Conservation (phyloP, 768 basidiomycete species). For the Suillus subaureus region DNA sequence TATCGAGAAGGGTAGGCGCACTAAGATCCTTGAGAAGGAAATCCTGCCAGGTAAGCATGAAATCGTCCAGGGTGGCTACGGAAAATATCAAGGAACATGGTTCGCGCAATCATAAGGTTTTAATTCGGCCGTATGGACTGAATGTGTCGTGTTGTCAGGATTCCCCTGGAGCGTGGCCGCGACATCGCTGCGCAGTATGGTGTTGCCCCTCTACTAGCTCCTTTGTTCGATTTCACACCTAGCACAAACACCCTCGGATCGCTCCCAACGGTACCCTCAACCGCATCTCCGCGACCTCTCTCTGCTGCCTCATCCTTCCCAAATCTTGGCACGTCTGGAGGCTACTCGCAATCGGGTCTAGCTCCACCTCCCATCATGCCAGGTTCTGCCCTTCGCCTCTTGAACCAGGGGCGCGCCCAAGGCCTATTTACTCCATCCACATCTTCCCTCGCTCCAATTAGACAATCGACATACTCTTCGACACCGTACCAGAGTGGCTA, state of each 20-base stretch:
- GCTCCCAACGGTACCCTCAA: slow-evolving; percentile 54
- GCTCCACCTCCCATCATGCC: slow-evolving; percentile 88
- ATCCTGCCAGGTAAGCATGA: slow-evolving; percentile 94
- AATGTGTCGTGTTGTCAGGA: slow-evolving; percentile 55
- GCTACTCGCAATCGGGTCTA: slow-evolving; percentile 57
- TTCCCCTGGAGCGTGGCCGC: slow-evolving; percentile 91
- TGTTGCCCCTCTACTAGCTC: slow-evolving; percentile 83
- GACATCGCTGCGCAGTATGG: slow-evolving; percentile 93
- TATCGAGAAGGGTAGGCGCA: slow-evolving; percentile 93
- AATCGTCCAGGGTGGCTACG: slow-evolving; percentile 98
- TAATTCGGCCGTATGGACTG: slow-evolving; percentile 3
- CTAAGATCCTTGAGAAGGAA: slow-evolving; percentile 97
- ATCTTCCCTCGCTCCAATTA: slow-evolving; percentile 50
- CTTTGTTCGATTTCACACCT: slow-evolving; percentile 93
- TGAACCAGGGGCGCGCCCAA: slow-evolving; percentile 85
- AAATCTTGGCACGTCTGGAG: slow-evolving; percentile 42
- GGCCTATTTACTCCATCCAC: slow-evolving; percentile 87
- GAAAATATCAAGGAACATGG: slow-evolving; percentile 99
- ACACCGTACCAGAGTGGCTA: slow-evolving; percentile 49
- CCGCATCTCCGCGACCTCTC: slow-evolving; percentile 60
- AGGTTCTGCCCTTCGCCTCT: slow-evolving; percentile 79
- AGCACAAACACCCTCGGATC: slow-evolving; percentile 69
- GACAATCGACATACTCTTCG: slow-evolving; percentile 56
- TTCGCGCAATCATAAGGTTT: slow-evolving; percentile 39
- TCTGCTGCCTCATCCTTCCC: slow-evolving; percentile 73